phyloP scores from a whole-genome alignment of 768 basidiomycete species.

The Coprinopsis sp. region DNA sequence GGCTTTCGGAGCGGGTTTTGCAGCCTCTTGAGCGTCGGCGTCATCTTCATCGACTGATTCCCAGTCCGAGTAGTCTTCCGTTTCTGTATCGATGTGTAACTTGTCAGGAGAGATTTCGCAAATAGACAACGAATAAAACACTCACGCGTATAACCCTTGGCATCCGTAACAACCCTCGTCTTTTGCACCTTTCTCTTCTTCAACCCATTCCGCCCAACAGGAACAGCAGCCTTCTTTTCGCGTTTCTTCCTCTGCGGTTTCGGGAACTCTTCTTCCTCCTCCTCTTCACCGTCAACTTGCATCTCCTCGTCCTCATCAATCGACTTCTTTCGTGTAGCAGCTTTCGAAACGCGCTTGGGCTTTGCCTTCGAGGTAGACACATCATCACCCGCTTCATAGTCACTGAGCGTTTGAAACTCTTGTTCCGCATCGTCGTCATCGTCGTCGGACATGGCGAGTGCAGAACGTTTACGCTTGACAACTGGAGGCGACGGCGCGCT shows the following conservation, averaged over 20 bases:
- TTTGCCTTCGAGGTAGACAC: too few relatives aligned
- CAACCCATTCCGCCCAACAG: conserved; percentile 72
- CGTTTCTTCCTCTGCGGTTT: conserved; percentile 38
- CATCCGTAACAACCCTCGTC: conserved; percentile 49
- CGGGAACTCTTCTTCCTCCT: conserved; percentile 36
- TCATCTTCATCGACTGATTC: conserved; percentile 72
- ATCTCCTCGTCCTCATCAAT: conserved; percentile 12
- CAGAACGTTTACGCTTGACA: conserved; percentile 7
- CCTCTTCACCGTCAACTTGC: conserved; percentile 18
- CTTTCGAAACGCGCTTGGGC: too few relatives aligned
- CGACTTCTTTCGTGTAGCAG: conserved; percentile 16
- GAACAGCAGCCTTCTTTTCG: conserved; percentile 61
- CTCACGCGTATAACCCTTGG: conserved; percentile 72
- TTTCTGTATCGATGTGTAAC: conserved; percentile 37
- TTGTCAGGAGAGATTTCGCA: neutral
- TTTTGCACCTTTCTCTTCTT: conserved; percentile 68
- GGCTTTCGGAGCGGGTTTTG: conserved; percentile 15
- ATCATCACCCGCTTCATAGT: too few relatives aligned
- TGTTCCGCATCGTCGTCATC: conserved; percentile 9
- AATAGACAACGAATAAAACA: conserved; percentile 8
- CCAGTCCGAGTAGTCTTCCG: conserved; percentile 76
- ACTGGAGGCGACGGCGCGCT: conserved; percentile 3
- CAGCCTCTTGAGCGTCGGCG: conserved; percentile 33
- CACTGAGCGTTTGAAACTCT: conserved; percentile 1
- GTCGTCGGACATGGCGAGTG: conserved; percentile 12